A percentile compares a stretch with the other conserved stretches of the same genome.
Evolutionary conservation across 2,329 filamentous ascomycete species (phyloP).

Genomic region (Penicillium sp.): DNA sequence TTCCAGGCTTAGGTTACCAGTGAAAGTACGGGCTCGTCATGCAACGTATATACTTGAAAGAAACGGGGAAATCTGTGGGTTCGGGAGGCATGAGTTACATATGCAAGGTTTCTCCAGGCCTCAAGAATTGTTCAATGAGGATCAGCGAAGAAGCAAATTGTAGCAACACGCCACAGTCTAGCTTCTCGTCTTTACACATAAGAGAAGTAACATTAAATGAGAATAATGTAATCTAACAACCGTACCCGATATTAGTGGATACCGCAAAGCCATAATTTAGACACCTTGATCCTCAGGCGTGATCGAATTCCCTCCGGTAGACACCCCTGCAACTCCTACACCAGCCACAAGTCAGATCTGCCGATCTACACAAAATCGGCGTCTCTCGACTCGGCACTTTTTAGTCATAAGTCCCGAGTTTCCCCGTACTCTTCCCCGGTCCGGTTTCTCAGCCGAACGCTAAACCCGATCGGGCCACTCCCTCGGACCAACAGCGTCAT

Average conservation of each 20-base stretch:
- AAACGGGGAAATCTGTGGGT: slow-evolving; percentile 47
- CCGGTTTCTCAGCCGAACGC: slow-evolving; percentile 11
- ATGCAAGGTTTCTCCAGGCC: too few relatives aligned
- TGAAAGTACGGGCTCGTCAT: slow-evolving; percentile 60
- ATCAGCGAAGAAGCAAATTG: too few relatives aligned
- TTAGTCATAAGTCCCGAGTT: slow-evolving; percentile 21
- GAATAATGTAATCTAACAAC: neutral
- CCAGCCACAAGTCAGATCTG: neutral
- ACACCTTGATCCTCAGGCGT: neutral
- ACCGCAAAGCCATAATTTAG: neutral
- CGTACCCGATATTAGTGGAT: neutral
- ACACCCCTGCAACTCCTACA: neutral
- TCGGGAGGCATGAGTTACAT: too few relatives aligned
- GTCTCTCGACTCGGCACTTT: neutral
- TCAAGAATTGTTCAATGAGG: too few relatives aligned
- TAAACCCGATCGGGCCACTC: slow-evolving; percentile 20
- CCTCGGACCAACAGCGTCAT: slow-evolving; percentile 20
- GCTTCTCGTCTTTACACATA: neutral
- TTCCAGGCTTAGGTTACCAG: slow-evolving; percentile 58
- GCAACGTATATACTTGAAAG: slow-evolving; percentile 65
- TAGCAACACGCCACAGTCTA: too few relatives aligned
- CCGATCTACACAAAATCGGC: neutral
- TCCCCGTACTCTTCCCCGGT: slow-evolving; percentile 18
- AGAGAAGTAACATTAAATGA: neutral
- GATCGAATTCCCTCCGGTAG: neutral